These are phyloP conservation scores for Alliaria petiolata DNA, from an alignment of 345 rosid genomes.

Conservation along the genomic window DNA sequence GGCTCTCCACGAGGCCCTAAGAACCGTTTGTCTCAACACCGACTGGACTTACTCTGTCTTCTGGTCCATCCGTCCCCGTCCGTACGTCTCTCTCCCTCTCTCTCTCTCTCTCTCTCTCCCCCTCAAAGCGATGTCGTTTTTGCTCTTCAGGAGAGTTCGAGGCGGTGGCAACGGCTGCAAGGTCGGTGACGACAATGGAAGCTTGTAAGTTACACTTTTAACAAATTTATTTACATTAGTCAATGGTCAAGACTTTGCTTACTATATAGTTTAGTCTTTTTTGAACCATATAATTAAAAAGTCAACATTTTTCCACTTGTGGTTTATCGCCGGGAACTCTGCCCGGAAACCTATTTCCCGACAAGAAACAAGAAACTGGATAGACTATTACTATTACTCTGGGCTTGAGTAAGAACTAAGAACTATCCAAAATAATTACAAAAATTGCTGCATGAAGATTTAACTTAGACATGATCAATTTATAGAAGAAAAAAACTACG, in stretches of 20 bases:
- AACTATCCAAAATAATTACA: not conserved
- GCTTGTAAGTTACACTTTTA: constrained; percentile 67
- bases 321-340: constrained; percentile 12
- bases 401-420: constrained; percentile 10
- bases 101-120: constrained; percentile 4
- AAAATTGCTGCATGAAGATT: constrained; percentile 5
- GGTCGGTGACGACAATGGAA: constrained; percentile 98
- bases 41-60: constrained; percentile 99
- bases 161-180: constrained; percentile 98
- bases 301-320: not conserved
- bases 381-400: not conserved
- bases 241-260: constrained; percentile 6
- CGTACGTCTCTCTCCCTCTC: constrained; percentile 42
- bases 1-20: constrained; percentile 99
- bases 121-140: constrained; percentile 18
- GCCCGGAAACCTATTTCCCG: not conserved
- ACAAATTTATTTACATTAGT: not conserved
- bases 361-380: not conserved
- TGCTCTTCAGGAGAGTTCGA: constrained; percentile 71
- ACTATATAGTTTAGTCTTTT: not conserved
- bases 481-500: not conserved
- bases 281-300: not conserved
- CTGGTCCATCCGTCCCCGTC: constrained; percentile 99
- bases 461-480: not conserved
- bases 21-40: constrained; percentile 94